Percentiles rank a stretch among this genome's conserved stretches.
phyloP scores from a whole-genome alignment of 2,329 filamentous ascomycete genomes.

The Aureobasidium sp. region DNA sequence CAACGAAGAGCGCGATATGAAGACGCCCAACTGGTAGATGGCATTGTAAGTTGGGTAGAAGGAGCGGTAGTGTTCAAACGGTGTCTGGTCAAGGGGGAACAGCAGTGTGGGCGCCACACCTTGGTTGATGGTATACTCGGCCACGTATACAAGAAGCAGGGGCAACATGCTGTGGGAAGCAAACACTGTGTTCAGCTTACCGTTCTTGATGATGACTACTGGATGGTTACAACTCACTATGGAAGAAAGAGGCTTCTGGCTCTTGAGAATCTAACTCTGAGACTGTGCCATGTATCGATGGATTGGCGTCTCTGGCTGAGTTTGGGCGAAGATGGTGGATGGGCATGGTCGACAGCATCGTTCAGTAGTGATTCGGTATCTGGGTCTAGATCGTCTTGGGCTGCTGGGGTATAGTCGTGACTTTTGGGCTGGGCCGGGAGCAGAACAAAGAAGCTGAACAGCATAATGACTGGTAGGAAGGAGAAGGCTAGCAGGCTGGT shows the following conservation, averaged over 20 bases:
- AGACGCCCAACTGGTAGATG: constrained; percentile 91
- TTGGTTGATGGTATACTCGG: constrained; percentile 97
- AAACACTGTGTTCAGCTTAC: constrained; percentile 5
- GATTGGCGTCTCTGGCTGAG: not conserved
- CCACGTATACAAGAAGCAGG: constrained; percentile 83
- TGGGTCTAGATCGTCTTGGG: constrained; percentile 28
- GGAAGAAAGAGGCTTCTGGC: constrained; percentile 64
- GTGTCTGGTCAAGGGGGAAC: constrained; percentile 69
- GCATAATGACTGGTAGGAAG: constrained; percentile 72
- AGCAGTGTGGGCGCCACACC: constrained; percentile 84
- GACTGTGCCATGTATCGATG: constrained; percentile 2
- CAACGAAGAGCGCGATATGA: constrained; percentile 85
- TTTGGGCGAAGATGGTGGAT: not conserved
- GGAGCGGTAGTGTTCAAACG: constrained; percentile 72
- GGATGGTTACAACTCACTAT: constrained; percentile 42
- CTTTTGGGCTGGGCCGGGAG: constrained; percentile 54
- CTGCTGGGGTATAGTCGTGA: constrained; percentile 44
- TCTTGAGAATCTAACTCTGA: constrained; percentile 48
- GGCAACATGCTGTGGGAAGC: constrained; percentile 64
- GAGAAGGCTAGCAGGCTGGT: constrained; percentile 71
- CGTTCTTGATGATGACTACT: not conserved
- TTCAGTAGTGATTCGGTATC: constrained; percentile 20
- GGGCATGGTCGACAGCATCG: not conserved
- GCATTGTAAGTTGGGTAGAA: constrained; percentile 96
- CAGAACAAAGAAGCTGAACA: constrained; percentile 76